Conservation (phyloP, 441 rosid species). For the Corymbia citriodora region DNA sequence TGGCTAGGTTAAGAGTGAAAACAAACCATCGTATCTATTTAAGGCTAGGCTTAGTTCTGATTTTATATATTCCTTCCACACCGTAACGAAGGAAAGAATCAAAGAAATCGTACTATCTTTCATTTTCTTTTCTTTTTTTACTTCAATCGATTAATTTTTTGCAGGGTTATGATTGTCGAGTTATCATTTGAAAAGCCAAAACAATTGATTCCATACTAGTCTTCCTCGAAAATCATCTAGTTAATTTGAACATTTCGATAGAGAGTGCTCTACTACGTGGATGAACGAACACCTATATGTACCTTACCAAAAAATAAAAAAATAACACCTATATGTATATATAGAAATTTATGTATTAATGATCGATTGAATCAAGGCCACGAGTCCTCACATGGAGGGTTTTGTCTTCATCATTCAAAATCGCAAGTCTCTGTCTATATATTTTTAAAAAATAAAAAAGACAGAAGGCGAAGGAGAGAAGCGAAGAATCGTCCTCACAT, state of each 20-base stretch:
- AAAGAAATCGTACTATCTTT: not conserved
- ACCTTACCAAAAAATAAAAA: not conserved
- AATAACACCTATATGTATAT: not conserved
- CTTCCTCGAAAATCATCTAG: not conserved
- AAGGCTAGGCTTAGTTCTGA: fast-evolving
- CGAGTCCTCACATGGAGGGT: not conserved
- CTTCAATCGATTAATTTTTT: not conserved
- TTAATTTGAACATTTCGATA: not conserved
- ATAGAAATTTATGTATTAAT: not conserved
- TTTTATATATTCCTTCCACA: not conserved
- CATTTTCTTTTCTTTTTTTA: not conserved
- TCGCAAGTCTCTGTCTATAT: not conserved
- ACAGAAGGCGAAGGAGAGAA: not conserved
- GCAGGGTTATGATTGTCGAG: not conserved
- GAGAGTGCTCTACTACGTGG: not conserved
- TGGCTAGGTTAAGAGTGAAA: not conserved
- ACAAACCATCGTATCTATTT: not conserved
- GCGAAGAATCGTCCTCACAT: not conserved
- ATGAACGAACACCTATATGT: not conserved
- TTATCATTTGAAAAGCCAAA: not conserved
- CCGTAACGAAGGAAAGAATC: not conserved
- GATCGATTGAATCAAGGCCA: not conserved
- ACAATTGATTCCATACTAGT: not conserved
- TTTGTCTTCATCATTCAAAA: not conserved
- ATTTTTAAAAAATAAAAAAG: not conserved